Conservation (phyloP, 768 basidiomycete genomes). For the Boletus sensibilis region DNA sequence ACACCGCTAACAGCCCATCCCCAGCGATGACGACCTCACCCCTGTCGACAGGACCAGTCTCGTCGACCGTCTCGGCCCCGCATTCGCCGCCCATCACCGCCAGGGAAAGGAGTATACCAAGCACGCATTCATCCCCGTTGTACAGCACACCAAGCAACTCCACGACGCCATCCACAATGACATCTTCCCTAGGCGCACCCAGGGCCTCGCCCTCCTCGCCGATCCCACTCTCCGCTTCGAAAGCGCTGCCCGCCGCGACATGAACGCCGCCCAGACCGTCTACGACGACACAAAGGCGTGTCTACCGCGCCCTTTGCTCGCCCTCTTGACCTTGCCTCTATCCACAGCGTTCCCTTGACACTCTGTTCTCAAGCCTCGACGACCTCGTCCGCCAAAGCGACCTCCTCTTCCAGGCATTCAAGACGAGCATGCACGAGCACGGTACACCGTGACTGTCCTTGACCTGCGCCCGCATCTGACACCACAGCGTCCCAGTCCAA, state of each 20-base stretch:
- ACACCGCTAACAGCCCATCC: background rate
- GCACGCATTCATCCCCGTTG: conserved; percentile 36
- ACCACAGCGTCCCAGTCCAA: conserved; percentile 37
- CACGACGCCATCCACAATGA: conserved; percentile 36
- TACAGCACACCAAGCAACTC: conserved; percentile 35
- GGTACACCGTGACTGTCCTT: conserved; percentile 37
- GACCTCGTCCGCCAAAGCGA: conserved; percentile 49
- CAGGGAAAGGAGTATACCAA: conserved; percentile 31
- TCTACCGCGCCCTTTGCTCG: conserved; percentile 7
- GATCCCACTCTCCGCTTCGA: conserved; percentile 56
- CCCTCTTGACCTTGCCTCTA: conserved; percentile 15
- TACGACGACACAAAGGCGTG: conserved; percentile 46
- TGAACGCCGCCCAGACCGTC: conserved; percentile 41
- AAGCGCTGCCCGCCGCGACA: conserved; percentile 40
- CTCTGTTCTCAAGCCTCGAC: conserved; percentile 45
- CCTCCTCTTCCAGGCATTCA: conserved; percentile 49
- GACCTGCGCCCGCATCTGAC: conserved; percentile 3
- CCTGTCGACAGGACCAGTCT: conserved; percentile 43
- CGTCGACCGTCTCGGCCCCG: conserved; percentile 46
- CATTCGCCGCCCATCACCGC: conserved; percentile 34
- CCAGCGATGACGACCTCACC: conserved; percentile 38
- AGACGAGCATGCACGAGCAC: conserved; percentile 43
- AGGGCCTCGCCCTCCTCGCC: conserved; percentile 53
- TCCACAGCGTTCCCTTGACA: conserved; percentile 42
- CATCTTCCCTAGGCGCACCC: conserved; percentile 31